Base-by-base conservation (phyloP, 1,284 basidiomycete species). In the Ganoderma sinense region DNA sequence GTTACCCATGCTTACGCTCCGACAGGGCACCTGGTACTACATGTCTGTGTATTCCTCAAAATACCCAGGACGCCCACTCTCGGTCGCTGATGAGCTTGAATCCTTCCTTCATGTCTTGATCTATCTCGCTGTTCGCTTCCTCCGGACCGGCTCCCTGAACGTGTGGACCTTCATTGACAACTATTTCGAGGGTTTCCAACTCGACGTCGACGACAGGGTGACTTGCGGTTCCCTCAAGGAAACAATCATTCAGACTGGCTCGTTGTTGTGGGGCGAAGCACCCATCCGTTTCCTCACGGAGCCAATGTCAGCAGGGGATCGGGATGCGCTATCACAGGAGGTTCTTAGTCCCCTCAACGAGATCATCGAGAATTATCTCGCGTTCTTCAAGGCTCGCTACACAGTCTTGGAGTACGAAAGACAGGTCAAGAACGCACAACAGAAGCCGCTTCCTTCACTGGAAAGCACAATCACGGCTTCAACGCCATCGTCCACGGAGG, bases 401-500 rank as follows among this genome's bases (percentile, higher is more conserved):
- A 39, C 31, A 0, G 51, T 64, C 13, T 26, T 33, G 13, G 33
- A 53, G n/a, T 55, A 26, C 13, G 55, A 65, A 23, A 29, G 18
- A 3, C 48, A 53, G 23, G 48, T 14, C 5, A 31, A 4, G 26
- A 31, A 18, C 4, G 31, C 6, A 20, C 0, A 31, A 3, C 53
- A 16, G 7, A 56, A 33, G 23, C 23, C 23, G 16, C 16, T 56
- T 6, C 31, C 29, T 20, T 29, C 53, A 3, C 5, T 53, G 23
- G 4, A 29, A 26, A 53, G 48, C 48, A 23, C 23, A 11, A 53
- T 53, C 53, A 31, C n/a, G 92, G 92, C 7, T 93, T 89, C 76
- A 81, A 13, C 51, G 14, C n/a, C n/a, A n/a, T n/a, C n/a, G 26
- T 16, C 14, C 11, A 13, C 51, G 14, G 23, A 10, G 14, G 23